Evolutionary conservation across 1,284 basidiomycete species (phyloP).

Genomic region (Rhodofomes roseus): DNA sequence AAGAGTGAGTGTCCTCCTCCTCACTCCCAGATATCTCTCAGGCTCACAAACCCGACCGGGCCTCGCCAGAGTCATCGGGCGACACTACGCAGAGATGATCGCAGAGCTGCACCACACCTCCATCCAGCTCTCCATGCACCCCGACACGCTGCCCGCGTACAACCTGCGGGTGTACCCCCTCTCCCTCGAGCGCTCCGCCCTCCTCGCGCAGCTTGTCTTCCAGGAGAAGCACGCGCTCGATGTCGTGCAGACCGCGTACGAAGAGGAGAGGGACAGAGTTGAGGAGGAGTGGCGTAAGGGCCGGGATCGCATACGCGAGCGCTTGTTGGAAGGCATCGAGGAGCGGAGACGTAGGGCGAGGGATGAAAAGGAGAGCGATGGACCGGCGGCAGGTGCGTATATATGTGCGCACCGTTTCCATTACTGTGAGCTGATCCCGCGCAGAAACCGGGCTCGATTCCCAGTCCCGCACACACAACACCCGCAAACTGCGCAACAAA

Average conservation of each 20-base stretch:
- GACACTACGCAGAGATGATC: slow-evolving; percentile 51
- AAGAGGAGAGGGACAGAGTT: slow-evolving; percentile 71
- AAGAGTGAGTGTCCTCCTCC: slow-evolving; percentile 52
- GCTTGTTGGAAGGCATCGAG: slow-evolving; percentile 78
- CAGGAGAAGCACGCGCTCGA: slow-evolving; percentile 65
- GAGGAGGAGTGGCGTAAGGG: slow-evolving; percentile 78
- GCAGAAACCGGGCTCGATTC: slow-evolving; percentile 67
- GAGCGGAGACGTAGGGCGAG: slow-evolving; percentile 69
- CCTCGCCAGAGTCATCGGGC: slow-evolving; percentile 26
- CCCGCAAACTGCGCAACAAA: slow-evolving; percentile 77
- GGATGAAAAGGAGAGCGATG: slow-evolving; percentile 81
- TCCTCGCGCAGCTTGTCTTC: slow-evolving; percentile 56
- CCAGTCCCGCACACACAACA: slow-evolving; percentile 74
- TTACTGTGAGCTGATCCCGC: no score
- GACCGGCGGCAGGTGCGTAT: slow-evolving; percentile 54
- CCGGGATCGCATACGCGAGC: slow-evolving; percentile 63
- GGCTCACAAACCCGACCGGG: background rate
- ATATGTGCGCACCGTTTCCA: no score
- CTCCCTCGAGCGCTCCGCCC: slow-evolving; percentile 69
- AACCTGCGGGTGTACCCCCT: slow-evolving; percentile 66
- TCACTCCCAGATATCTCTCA: background rate
- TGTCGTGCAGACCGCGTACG: slow-evolving; percentile 61
- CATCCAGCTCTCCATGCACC: slow-evolving; percentile 59
- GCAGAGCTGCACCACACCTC: slow-evolving; percentile 50
- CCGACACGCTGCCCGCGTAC: slow-evolving; percentile 60